Base-by-base conservation (phyloP, 2,329 filamentous ascomycete genomes). In the Microcyclospora pomicola region DNA sequence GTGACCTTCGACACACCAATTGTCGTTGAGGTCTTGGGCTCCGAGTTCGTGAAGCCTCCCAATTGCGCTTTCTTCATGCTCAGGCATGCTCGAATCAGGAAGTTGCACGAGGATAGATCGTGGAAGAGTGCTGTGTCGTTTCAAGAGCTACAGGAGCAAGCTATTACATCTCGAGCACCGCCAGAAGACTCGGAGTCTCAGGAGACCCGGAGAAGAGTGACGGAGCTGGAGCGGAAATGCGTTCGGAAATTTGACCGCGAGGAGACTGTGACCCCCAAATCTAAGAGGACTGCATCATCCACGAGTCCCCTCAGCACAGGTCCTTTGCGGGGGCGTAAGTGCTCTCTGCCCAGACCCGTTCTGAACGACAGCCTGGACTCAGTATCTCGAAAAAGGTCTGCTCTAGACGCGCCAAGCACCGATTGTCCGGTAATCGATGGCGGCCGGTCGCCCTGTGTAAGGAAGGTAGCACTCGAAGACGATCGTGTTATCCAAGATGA, bases 11-110 rank as follows among this genome's bases (percentile, higher is more conserved):
- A 68, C 6, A 64, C 68, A 0, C 85, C 85, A 0, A 72, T 84
- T 14, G 75, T 94, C 0, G 82, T 86, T 39, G 87, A 93, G 48
- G 65, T 93, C 42, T 68, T 82, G 15, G 87, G 84, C 37, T 82
- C 83, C 44, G 78, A 80, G 0, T 94, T 86, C 48, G 80, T 85
- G 42, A 82, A 79, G 51, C 69, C 72, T 2, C 71, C 74, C 3
- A 78, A 80, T 50, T 76, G 74, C 11, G 68, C 69, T 1, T 86
- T 82, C 50, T 85, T 75, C 65, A 78, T 77, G 42, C 72, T 85
- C 37, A 72, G 86, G 1, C 92, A 93, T 50, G 81, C 86, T 1
- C 67, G 72, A 2, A 73, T 88, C 3, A 69, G 74, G 40, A 92
- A 88, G 51, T 67, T 92, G 9, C 84, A 93, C 49, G 72, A 70